Evolutionary conservation across 768 basidiomycete species (phyloP), one percentile per base, ranked within the genome.

Genomic region (Suillus tomentosus): DNA sequence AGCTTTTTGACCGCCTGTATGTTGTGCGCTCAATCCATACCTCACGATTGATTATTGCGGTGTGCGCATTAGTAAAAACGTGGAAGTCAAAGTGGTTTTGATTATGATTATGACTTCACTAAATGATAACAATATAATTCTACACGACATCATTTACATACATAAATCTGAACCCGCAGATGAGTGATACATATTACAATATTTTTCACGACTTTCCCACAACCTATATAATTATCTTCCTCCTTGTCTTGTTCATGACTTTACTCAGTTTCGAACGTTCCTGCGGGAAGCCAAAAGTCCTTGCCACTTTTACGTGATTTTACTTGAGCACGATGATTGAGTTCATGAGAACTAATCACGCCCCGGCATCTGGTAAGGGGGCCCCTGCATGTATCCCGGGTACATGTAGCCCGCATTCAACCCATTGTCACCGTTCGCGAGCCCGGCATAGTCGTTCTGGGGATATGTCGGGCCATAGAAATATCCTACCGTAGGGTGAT

Each of bases 11-110:
- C n/a, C 19, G 13, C 37, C 13, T 39, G 14, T 17, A 39, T 37
- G 36, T 56, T 22, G 55, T 39, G 55, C 22, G 36, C 13, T 57
- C 55, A 56, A 37, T 56, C 8, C n/a, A 56, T 37, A 48, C 47
- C 47, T 48, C 11, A 10, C 6, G 47, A 24, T 48, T 24, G 47
- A 48, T 2, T n/a, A 6, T 22, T 48, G 47, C 5, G n/a, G 22
- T 22, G 11, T n/a, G 19, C 43, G 9, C n/a, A n/a, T n/a, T 5
- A 47, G n/a, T 19, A 9, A 24, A 5, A 24, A 22, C 3, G 3
- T 5, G 5, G 45, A 47, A 47, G 45, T n/a, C 45, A 6, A 22
- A 24, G 7, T 50, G 22, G 1, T 24, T 50, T 2, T 50, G 2
- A 50, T 50, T 50, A 0, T 50, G 2, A 50, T 50, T 50, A 6